phyloP scores from a whole-genome alignment of 2,329 filamentous ascomycete genomes.

The Lecanicillium sp. region DNA sequence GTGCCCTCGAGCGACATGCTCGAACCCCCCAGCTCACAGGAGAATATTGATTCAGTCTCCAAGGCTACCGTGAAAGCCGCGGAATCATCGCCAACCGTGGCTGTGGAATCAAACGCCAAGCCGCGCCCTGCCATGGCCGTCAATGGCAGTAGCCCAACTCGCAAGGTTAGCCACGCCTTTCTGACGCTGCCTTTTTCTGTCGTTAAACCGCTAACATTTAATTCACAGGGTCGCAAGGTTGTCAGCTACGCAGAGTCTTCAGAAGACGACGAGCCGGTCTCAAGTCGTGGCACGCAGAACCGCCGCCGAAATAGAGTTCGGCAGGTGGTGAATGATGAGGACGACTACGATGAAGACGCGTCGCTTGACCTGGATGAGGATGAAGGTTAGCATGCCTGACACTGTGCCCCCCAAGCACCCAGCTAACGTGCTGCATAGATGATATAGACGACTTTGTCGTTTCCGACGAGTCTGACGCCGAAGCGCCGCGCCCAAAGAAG shows the following conservation, averaged over 20 bases:
- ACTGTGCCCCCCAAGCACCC: too few species aligned
- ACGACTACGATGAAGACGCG: conserved; percentile 65
- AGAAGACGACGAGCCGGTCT: conserved; percentile 68
- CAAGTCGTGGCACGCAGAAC: conserved; percentile 30
- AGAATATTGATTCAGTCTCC: conserved; percentile 45
- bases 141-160: conserved; percentile 63
- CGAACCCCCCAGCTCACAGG: conserved; percentile 60
- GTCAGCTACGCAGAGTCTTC: conserved; percentile 84
- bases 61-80: conserved; percentile 43
- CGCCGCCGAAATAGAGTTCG: conserved; percentile 41
- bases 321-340: conserved; percentile 55
- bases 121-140: conserved; percentile 34
- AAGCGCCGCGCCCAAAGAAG: conserved; percentile 54
- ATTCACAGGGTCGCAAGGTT: conserved; percentile 39
- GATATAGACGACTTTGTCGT: conserved; percentile 86
- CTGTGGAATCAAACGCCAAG: conserved; percentile 32
- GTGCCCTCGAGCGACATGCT: conserved; percentile 73
- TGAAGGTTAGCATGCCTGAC: conserved; percentile 37
- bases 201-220: background rate
- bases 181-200: background rate
- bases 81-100: conserved; percentile 31
- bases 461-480: conserved; percentile 74
- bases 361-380: conserved; percentile 56
- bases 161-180: conserved; percentile 52
- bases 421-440: conserved; percentile 25